Base-by-base conservation (phyloP, 768 basidiomycete species). In the Tricholoma bakamatsutake region DNA sequence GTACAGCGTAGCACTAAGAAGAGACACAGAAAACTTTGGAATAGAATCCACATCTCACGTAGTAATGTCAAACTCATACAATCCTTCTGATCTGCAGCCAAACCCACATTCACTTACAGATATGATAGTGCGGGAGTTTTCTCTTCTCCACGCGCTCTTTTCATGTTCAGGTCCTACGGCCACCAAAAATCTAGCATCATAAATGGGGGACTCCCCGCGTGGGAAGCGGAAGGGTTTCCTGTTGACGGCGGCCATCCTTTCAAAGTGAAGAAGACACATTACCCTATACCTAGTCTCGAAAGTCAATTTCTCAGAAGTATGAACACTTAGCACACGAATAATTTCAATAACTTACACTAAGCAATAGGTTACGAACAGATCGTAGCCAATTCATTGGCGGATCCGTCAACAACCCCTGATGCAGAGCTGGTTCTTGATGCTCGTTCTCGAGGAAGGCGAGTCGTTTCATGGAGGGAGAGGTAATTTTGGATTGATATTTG, bases 111-210 rank as follows among this genome's bases (percentile, higher is more conserved):
- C 51, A 58, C 45, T 52, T 51, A 37, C 65, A 91, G 89, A 59
- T 99, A 98, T 68, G 97, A 99, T 67, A 76, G 87, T 1, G 81
- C 87, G 55, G 96, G 97, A 10, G 75, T 98, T 15, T 98, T 98
- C 76, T 93, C 90, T 2, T 82, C 93, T 18, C 95, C 97, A 53
- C 83, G 97, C 56, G 92, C 93, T 1, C 79, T 94, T 43, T 98
- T 90, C 76, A 98, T 92, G 77, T 97, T 98, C 80, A 82, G 89
- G 71, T 79, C 88, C 21, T 93, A 97, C 70, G 91, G 92, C 7
- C 97, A 99, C 69, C 70, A 77, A 31, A 85, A 85, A 43, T 91
- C 93, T 7, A 91, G 89, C 58, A 80, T 98, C 10, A 78, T 99
- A 13, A 84, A 98, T 68, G 97, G 97, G n/a, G 96, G 95, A 17